These are phyloP conservation scores for Leishmania mexicana DNA, from an alignment of 208 protist species.

Conservation along the genomic window DNA sequence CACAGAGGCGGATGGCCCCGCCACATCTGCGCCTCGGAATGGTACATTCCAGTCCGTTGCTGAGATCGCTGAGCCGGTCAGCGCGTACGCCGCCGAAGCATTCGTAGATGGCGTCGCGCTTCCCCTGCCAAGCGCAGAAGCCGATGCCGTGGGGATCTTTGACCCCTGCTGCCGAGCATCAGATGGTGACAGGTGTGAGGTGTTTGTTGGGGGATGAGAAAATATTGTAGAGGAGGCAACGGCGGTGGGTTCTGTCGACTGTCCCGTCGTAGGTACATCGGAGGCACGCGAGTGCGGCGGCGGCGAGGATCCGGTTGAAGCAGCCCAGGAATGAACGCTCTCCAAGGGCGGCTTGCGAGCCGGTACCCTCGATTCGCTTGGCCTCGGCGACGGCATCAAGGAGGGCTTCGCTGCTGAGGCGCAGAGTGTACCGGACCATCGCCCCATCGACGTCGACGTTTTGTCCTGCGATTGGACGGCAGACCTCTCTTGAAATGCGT, in stretches of 20 bases:
- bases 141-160: neutral
- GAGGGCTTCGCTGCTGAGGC: no score
- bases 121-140: neutral
- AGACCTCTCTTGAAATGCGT: neutral
- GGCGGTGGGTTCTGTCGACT: neutral
- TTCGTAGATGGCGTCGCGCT: neutral
- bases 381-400: neutral
- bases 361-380: neutral
- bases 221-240: neutral
- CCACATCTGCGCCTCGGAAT: neutral
- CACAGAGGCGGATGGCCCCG: neutral
- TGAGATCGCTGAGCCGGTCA: neutral
- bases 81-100: neutral
- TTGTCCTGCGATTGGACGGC: neutral
- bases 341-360: neutral
- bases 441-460: neutral
- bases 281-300: neutral
- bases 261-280: no score
- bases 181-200: neutral
- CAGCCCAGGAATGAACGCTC: neutral
- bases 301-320: neutral
- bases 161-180: neutral
- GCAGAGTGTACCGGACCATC: neutral
- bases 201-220: neutral
- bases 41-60: neutral